Base-by-base conservation (phyloP, 768 basidiomycete genomes). In the Rhodotorula sphaerocarpa region DNA sequence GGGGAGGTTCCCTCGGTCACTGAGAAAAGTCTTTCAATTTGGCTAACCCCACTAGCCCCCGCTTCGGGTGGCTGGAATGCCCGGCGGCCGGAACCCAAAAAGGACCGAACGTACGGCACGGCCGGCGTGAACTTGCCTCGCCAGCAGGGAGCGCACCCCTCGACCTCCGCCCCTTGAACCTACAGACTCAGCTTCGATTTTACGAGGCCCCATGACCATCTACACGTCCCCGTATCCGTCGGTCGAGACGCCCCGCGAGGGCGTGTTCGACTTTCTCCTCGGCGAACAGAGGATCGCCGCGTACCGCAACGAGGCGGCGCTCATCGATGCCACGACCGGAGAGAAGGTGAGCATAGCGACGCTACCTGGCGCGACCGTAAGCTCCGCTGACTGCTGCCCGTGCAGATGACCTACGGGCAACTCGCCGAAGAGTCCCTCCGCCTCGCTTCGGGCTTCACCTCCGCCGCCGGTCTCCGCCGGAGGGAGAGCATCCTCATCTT, bases 201-300 rank as follows among this genome's bases (percentile, higher is more conserved):
- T n/a, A n/a, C n/a, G n/a, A n/a, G n/a, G n/a, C 23, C 33, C 23
- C 20, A 57, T 57, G 55, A 50, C 48, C 7, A 48, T 57, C 56
- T 57, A 48, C 56, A 57, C 56, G 15, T 27, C n/a, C 20, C 34
- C 46, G 25, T 57, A 39, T 14, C 46, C 45, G 5, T 21, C 45
- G 3, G 36, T 57, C 20, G 36, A 39, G 36, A 12, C 27, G 5
- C 6, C 33, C 27, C 44, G 20, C 6, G 14, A 45, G 44, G 59
- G 64, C 34, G 39, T 66, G 39, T 61, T 48, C 55, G 59, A 66
- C 30, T 66, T 61, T 41, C 34, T 57, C 25, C 46, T 61, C 47
- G 12, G 45, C 23, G 16, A 36, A 3, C n/a, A 23, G 9, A 51
- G 45, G 36, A 34, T 43, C 41, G 36, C 43, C 34, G n/a, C 44